These are phyloP conservation scores for Nannizzia gypsea DNA, from an alignment of 2,329 filamentous ascomycete genomes.

Conservation along the genomic window DNA sequence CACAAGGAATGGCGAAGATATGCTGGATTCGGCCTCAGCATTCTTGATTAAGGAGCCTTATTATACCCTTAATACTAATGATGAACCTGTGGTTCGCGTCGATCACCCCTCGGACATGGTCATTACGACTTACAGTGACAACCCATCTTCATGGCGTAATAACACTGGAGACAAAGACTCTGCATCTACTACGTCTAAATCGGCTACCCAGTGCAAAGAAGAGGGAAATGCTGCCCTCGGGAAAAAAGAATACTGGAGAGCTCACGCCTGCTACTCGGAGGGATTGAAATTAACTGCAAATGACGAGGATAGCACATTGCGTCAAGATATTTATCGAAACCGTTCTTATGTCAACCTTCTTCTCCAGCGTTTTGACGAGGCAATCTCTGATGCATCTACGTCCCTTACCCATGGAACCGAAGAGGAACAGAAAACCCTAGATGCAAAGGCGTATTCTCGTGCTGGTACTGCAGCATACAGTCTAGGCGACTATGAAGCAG, in stretches of 20 bases:
- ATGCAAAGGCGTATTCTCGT: constrained; percentile 1
- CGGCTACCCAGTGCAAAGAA: background rate
- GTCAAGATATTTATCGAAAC: background rate
- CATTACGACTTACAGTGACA: constrained; percentile 12
- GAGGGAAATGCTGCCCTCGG: background rate
- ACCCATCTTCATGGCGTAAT: background rate
- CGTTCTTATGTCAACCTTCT: constrained; percentile 3
- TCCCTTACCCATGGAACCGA: background rate
- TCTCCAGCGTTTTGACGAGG: background rate
- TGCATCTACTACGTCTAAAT: background rate
- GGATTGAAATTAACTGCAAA: background rate
- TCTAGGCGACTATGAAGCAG: background rate
- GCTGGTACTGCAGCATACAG: background rate
- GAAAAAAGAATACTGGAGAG: background rate
- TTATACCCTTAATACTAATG: constrained; percentile 33
- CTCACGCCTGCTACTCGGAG: background rate
- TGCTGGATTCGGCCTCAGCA: constrained; percentile 18
- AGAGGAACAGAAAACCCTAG: background rate
- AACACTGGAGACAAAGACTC: background rate
- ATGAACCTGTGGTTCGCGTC: constrained; percentile 37
- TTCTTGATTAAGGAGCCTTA: constrained; percentile 45
- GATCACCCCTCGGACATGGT: constrained; percentile 44
- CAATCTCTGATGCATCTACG: background rate
- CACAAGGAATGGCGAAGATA: background rate
- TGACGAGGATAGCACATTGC: background rate